phyloP scores from a whole-genome alignment of 2,329 filamentous ascomycete species.

The Fusarium sp. region DNA sequence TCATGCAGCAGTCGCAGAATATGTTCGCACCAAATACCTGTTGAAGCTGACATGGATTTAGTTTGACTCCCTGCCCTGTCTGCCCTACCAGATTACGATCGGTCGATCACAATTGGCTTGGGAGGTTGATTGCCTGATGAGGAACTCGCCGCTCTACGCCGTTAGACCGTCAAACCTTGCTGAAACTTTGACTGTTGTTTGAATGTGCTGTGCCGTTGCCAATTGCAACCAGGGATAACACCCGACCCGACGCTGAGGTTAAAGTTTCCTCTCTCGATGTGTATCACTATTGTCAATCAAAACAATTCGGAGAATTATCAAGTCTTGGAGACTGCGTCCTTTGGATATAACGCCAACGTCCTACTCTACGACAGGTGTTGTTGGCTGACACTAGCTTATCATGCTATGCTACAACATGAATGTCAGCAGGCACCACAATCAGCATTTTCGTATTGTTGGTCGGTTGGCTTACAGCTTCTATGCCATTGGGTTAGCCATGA shows the following conservation, averaged over 20 bases:
- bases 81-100: slow-evolving; percentile 5
- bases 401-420: slow-evolving; percentile 11
- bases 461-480: slow-evolving; percentile 9
- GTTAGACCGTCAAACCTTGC: slow-evolving; percentile 21
- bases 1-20: slow-evolving; percentile 12
- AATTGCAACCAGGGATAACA: slow-evolving; percentile 1
- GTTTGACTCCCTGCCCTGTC: slow-evolving; percentile 1
- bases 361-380: slow-evolving; percentile 18
- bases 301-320: slow-evolving; percentile 9
- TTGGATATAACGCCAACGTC: slow-evolving; percentile 1
- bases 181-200: slow-evolving; percentile 7
- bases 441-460: slow-evolving; percentile 35
- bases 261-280: slow-evolving; percentile 5
- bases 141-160: slow-evolving; percentile 18
- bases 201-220: slow-evolving; percentile 1
- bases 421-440: slow-evolving; percentile 13
- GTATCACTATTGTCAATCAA: slow-evolving; percentile 12
- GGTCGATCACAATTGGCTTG: slow-evolving; percentile 15
- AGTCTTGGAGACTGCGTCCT: slow-evolving; percentile 24
- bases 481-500: slow-evolving; percentile 27
- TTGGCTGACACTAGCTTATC: slow-evolving; percentile 36
- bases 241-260: slow-evolving; percentile 22
- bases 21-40: slow-evolving; percentile 6
- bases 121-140: neutral
- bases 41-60: slow-evolving; percentile 29